Conservation (phyloP, 1,284 basidiomycete genomes). For the Pseudozyma sp. region DNA sequence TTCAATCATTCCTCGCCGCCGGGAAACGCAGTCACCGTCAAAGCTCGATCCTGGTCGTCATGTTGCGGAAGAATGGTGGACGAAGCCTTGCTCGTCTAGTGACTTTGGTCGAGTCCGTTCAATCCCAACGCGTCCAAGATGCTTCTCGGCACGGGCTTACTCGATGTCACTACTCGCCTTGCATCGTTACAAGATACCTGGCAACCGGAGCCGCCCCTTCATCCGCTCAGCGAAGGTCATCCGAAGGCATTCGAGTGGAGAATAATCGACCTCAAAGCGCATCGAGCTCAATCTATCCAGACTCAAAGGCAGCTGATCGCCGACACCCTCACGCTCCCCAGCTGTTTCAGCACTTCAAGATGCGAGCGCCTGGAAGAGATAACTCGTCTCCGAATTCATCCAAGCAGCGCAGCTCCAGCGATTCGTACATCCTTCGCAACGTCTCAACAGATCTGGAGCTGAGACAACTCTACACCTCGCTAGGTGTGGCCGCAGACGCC, state of each 20-base stretch:
- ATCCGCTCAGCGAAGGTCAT: neutral
- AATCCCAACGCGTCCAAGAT: no score
- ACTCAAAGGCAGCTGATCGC: slow-evolving; percentile 35
- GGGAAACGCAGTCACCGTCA: no score
- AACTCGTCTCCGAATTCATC: neutral
- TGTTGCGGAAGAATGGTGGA: no score
- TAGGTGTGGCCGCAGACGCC: slow-evolving; percentile 28
- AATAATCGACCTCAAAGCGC: neutral
- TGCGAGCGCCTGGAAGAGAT: neutral
- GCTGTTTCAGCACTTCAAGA: slow-evolving; percentile 31
- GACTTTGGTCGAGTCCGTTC: no score
- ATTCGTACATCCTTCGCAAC: slow-evolving; percentile 33
- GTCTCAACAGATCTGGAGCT: slow-evolving; percentile 31
- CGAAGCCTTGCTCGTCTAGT: no score
- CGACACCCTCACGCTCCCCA: slow-evolving; percentile 33
- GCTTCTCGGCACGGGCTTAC: no score
- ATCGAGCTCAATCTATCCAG: slow-evolving; percentile 28
- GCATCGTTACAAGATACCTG: neutral
- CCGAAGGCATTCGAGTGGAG: neutral
- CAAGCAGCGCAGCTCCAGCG: slow-evolving; percentile 9
- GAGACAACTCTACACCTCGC: slow-evolving; percentile 37
- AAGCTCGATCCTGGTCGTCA: no score
- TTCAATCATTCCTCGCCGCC: no score
- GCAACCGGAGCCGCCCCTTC: neutral
- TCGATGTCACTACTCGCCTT: no score